Evolutionary conservation across 768 basidiomycete genomes (phyloP).

Genomic region (Multifurca ochricompacta): DNA sequence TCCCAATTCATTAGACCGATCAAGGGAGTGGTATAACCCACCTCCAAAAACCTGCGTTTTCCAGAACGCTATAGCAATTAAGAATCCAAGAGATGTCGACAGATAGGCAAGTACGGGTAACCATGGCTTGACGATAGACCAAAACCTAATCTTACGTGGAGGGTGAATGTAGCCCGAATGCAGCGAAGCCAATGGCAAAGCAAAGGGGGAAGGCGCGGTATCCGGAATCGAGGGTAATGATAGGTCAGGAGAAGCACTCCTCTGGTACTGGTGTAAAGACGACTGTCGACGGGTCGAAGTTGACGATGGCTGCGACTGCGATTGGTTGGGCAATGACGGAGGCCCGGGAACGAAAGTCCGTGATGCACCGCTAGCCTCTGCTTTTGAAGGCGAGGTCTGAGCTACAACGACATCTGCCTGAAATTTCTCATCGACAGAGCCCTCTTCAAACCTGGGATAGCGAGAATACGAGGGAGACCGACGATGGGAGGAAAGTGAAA

Average conservation of each 20-base stretch:
- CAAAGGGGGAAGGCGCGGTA: slow-evolving; percentile 10
- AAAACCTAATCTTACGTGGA: slow-evolving; percentile 21
- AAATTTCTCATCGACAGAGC: slow-evolving; percentile 4
- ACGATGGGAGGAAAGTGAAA: not conserved
- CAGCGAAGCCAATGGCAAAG: slow-evolving; percentile 17
- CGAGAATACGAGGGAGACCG: slow-evolving; percentile 9
- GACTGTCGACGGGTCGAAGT: slow-evolving; percentile 8
- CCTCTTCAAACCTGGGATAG: slow-evolving; percentile 9
- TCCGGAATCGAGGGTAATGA: slow-evolving; percentile 1
- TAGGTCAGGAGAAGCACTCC: not conserved
- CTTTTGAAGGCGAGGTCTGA: not conserved
- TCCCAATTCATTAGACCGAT: slow-evolving; percentile 5
- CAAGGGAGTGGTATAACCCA: too few relatives aligned
- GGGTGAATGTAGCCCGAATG: slow-evolving; percentile 19
- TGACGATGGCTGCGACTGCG: slow-evolving; percentile 7
- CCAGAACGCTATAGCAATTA: slow-evolving; percentile 79
- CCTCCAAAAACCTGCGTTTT: slow-evolving; percentile 75
- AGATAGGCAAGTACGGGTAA: slow-evolving; percentile 70
- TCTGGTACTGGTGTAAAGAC: not conserved
- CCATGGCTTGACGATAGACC: slow-evolving; percentile 62
- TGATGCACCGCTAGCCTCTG: not conserved
- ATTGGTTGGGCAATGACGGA: slow-evolving; percentile 2
- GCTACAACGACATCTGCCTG: not conserved
- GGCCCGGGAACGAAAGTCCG: not conserved
- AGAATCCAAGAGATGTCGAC: slow-evolving; percentile 66